Conservation (phyloP, 768 basidiomycete species). For the Boletus barrowsii region DNA sequence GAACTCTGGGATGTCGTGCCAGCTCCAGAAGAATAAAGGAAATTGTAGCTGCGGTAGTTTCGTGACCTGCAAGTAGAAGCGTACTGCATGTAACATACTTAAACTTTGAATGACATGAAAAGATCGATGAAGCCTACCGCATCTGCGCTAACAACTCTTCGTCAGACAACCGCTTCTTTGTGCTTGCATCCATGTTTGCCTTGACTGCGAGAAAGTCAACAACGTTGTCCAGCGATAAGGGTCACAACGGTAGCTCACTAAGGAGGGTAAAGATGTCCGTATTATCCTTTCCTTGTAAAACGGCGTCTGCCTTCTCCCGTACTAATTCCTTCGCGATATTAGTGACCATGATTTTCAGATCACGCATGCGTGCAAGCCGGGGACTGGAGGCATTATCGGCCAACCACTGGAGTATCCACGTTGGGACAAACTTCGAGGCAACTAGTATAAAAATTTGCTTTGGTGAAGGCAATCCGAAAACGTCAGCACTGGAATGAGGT, state of each 20-base stretch:
- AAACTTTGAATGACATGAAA: no score
- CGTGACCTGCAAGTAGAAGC: constrained; percentile 48
- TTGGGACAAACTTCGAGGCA: constrained; percentile 4
- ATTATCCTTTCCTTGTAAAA: constrained; percentile 6
- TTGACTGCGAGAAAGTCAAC: constrained; percentile 7
- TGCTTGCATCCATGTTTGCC: constrained; percentile 20
- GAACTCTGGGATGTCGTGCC: constrained; percentile 51
- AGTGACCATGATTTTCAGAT: background rate
- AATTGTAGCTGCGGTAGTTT: constrained; percentile 54
- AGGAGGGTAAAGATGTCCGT: constrained; percentile 31
- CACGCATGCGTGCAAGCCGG: background rate
- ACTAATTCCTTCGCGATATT: constrained; percentile 1
- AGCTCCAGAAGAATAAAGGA: constrained; percentile 63
- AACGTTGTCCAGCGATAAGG: background rate
- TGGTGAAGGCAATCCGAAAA: constrained; percentile 8
- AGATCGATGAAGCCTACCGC: constrained; percentile 4
- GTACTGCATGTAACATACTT: constrained; percentile 25
- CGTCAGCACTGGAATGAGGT: background rate
- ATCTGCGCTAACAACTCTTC: constrained; percentile 11
- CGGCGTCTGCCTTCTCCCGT: constrained; percentile 3
- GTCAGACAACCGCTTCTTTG: constrained; percentile 12
- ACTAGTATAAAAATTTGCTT: constrained; percentile 5
- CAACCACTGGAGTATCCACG: background rate
- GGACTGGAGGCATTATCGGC: background rate
- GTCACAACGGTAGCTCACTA: constrained; percentile 25